A percentile compares a stretch with the other conserved stretches of the same genome.
Evolutionary conservation across 2,329 filamentous ascomycete genomes (phyloP).

Genomic region (Talaromyces sp.): DNA sequence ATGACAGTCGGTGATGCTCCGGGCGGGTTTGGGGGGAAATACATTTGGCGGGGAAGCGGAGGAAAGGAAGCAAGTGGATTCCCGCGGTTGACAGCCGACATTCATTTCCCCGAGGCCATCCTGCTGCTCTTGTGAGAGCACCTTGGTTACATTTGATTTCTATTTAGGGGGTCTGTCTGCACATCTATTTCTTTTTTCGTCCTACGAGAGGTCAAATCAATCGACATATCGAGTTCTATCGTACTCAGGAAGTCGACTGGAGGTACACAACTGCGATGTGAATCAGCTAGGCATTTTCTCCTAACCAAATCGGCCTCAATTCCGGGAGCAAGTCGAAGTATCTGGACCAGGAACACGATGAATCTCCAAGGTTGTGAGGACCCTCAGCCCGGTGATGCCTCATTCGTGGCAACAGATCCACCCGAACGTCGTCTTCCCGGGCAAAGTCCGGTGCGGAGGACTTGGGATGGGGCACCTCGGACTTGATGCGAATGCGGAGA

Average conservation of each 20-base stretch:
- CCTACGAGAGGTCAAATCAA: no score
- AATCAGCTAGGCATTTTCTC: no score
- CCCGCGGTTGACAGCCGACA: slow-evolving; percentile 7
- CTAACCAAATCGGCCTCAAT: neutral
- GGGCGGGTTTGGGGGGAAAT: slow-evolving; percentile 20
- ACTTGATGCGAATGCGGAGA: slow-evolving; percentile 43
- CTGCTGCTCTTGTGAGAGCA: neutral
- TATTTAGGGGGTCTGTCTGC: no score
- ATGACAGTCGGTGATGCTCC: slow-evolving; percentile 26
- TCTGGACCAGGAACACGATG: slow-evolving; percentile 1
- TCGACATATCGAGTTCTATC: no score
- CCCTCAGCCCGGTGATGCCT: neutral
- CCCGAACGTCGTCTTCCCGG: slow-evolving; percentile 11
- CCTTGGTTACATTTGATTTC: neutral
- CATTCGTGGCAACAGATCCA: slow-evolving; percentile 19
- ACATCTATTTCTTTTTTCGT: no score
- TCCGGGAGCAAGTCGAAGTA: neutral
- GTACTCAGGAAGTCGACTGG: no score
- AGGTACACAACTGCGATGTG: no score
- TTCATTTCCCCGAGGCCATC: neutral
- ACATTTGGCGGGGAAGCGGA: slow-evolving; percentile 17
- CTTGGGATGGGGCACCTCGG: slow-evolving; percentile 26
- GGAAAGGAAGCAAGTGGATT: slow-evolving; percentile 6
- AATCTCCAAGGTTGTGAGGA: neutral
- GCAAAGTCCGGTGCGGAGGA: slow-evolving; percentile 37